Evolutionary conservation across 371 early-diverging fungal genomes (phyloP).

Genomic region (Mucor sp.): DNA sequence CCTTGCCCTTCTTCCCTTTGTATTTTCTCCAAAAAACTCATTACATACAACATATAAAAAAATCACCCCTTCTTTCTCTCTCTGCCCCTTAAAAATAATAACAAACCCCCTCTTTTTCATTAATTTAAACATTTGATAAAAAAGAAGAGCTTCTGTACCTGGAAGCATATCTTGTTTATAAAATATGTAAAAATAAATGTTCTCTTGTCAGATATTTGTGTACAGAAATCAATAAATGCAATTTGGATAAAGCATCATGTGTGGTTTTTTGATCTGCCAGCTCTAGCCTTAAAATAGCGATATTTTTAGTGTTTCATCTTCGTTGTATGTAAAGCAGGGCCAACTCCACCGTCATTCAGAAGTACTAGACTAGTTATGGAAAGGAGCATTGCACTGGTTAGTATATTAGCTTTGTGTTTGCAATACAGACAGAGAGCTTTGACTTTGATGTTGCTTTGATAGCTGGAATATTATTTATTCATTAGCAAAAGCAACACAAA

Average conservation of each 20-base stretch:
- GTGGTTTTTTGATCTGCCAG: neutral
- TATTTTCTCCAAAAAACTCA: slow-evolving; percentile 1
- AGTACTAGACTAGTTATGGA: neutral
- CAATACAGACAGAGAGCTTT: neutral
- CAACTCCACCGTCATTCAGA: neutral
- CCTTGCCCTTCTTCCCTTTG: neutral
- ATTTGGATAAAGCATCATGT: neutral
- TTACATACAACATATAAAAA: slow-evolving; percentile 2
- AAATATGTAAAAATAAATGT: neutral
- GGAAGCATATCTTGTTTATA: neutral
- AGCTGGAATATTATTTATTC: too few species aligned
- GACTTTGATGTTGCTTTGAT: neutral
- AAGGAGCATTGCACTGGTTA: neutral
- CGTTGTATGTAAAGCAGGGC: neutral
- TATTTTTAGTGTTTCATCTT: neutral
- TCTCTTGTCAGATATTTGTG: neutral
- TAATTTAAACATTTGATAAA: neutral
- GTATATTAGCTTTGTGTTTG: neutral
- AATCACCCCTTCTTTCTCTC: neutral
- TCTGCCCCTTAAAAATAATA: neutral
- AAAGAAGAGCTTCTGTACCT: neutral
- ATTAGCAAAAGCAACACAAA: too few species aligned
- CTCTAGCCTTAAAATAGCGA: neutral
- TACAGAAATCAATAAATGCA: neutral
- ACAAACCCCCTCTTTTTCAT: neutral